phyloP scores from a whole-genome alignment of 305 asterid genomes.

The Plantago lanceolata region DNA sequence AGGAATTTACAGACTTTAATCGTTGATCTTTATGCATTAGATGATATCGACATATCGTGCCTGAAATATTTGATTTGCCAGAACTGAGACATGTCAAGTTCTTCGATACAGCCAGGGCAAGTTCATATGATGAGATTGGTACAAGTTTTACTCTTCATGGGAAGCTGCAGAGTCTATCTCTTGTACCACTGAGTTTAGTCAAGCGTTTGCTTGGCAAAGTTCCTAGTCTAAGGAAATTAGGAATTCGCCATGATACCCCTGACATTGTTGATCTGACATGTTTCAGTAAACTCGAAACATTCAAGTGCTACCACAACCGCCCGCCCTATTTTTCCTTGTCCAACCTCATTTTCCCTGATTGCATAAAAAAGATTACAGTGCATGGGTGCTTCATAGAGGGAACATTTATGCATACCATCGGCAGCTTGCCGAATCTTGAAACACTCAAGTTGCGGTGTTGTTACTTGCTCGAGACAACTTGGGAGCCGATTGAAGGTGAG shows the following conservation, averaged over 20 bases:
- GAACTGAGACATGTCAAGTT: slow-evolving; percentile 20
- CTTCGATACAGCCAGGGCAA: background rate
- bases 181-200: background rate
- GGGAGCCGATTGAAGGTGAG: slow-evolving; percentile 24
- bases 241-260: background rate
- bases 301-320: slow-evolving; percentile 2
- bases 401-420: background rate
- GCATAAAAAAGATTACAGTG: slow-evolving; percentile 18
- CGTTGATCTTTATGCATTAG: background rate
- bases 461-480: background rate
- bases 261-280: background rate
- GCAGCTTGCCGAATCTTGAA: slow-evolving; percentile 20
- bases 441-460: slow-evolving; percentile 6
- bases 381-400: background rate
- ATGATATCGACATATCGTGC: too few species aligned
- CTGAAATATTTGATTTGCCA: background rate
- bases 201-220: background rate
- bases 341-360: slow-evolving; percentile 3
- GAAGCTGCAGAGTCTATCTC: slow-evolving; percentile 15
- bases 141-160: background rate
- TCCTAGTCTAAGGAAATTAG: slow-evolving; percentile 21
- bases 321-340: background rate
- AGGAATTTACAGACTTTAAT: slow-evolving; percentile 18
- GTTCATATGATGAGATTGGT: too few species aligned
- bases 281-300: slow-evolving; percentile 21